These are phyloP conservation scores for Leishmania gerbilli DNA, from an alignment of 208 protist species.

Conservation along the genomic window DNA sequence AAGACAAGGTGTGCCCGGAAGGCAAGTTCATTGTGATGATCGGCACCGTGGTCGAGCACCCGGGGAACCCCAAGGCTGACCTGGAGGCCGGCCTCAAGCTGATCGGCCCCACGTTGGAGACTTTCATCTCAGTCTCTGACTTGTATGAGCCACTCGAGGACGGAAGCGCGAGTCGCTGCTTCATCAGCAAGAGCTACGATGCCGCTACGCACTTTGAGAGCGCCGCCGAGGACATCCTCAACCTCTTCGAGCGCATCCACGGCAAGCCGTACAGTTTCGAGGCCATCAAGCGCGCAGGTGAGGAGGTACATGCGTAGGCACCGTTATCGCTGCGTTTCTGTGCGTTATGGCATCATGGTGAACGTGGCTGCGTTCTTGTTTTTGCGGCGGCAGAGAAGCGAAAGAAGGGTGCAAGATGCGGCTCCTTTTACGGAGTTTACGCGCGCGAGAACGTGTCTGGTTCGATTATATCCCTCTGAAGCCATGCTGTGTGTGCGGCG, in stretches of 20 bases:
- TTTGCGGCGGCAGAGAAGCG: not conserved
- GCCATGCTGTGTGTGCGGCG: not conserved
- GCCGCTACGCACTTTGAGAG: constrained; percentile 99
- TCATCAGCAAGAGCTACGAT: constrained; percentile 97
- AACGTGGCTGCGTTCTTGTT: not conserved
- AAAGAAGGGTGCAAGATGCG: not conserved
- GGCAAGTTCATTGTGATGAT: constrained; percentile 98
- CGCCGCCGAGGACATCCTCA: constrained; percentile 95
- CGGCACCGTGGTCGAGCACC: constrained; percentile 97
- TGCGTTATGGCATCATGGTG: not conserved
- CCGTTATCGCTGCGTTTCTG: not conserved
- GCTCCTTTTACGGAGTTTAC: not conserved
- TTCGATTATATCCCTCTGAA: not conserved
- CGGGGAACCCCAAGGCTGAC: constrained; percentile 92
- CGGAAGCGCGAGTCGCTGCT: constrained; percentile 90
- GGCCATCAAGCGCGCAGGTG: constrained; percentile 55
- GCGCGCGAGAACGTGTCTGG: not conserved
- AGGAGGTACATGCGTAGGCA: constrained; percentile 34
- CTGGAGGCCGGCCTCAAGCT: constrained; percentile 93
- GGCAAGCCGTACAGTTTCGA: constrained; percentile 93
- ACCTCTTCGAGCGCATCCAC: constrained; percentile 97
- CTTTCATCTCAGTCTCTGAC: constrained; percentile 90
- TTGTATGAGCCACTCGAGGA: constrained; percentile 93
- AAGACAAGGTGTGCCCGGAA: constrained; percentile 96
- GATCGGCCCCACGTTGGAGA: constrained; percentile 91